These are phyloP conservation scores for Xylaria sp. DNA, from an alignment of 2,329 filamentous ascomycete genomes.

Conservation along the genomic window DNA sequence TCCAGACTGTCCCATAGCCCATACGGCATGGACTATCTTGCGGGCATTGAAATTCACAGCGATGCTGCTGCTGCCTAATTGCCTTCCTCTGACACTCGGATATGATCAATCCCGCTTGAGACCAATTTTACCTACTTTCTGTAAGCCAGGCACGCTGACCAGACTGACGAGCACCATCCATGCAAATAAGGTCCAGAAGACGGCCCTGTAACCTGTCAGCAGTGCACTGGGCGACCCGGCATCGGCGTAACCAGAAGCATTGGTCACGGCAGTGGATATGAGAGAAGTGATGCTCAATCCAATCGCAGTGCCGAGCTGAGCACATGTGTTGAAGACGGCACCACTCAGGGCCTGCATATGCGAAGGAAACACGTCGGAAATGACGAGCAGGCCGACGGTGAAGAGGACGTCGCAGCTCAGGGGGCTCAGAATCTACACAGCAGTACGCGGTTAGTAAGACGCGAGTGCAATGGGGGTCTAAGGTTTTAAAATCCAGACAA, in stretches of 20 bases:
- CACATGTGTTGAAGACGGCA: slow-evolving; percentile 32
- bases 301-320: slow-evolving; percentile 31
- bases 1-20: neutral
- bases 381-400: slow-evolving; percentile 59
- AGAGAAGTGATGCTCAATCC: slow-evolving; percentile 24
- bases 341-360: slow-evolving; percentile 28
- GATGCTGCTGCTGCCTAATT: neutral
- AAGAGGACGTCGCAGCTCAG: slow-evolving; percentile 60
- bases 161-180: slow-evolving; percentile 13
- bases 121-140: slow-evolving; percentile 1
- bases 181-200: slow-evolving; percentile 30
- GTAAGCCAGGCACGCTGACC: neutral
- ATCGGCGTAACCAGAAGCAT: slow-evolving; percentile 11
- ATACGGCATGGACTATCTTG: too few relatives aligned
- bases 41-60: neutral
- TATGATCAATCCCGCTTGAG: neutral
- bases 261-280: slow-evolving; percentile 24
- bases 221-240: slow-evolving; percentile 24
- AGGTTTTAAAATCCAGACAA: neutral
- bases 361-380: slow-evolving; percentile 25
- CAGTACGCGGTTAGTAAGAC: neutral
- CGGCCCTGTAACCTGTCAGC: slow-evolving; percentile 24
- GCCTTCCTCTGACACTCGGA: too few relatives aligned
- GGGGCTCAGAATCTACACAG: slow-evolving; percentile 44
- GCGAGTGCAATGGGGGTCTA: neutral